Evolutionary conservation across 2,329 filamentous ascomycete genomes (phyloP), one percentile per base, ranked within the genome.

Genomic region (Diplodia scrobiculata): DNA sequence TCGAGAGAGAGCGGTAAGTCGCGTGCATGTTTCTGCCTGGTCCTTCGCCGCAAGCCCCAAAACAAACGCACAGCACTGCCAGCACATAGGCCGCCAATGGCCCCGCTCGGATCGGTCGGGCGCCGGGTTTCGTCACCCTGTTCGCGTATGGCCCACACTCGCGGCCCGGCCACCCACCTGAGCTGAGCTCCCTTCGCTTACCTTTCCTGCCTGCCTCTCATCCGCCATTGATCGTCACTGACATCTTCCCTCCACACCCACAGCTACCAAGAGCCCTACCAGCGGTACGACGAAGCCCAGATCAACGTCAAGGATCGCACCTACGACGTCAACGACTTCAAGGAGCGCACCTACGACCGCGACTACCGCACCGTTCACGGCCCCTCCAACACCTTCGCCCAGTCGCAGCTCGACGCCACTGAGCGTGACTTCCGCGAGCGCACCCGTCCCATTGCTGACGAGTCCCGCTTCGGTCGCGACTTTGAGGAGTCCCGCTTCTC

Each of bases 341-440:
- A 90, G 78, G 83, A 82, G 74, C 63, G 60, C 52, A 71, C 74
- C 72, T 79, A 76, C 76, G 80, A 82, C 71, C 78, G 77, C 70
- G 78, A 82, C 70, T 81, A 79, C 76, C 76, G 79, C 68, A 78
- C 78, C 70, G 78, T 79, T 73, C 77, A 81, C 75, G 78, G 79
- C 69, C 76, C 79, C 73, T 79, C 84, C 72, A 78, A 81, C 70
- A 64, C 64, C 59, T 67, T 83, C 77, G 80, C 85, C 75, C 83
- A 87, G 74, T 79, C 84, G 70, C 84, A 84, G 76, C 79, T 89
- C 76, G 81, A 83, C 80, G 73, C 78, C 68, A 78, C 79, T 71
- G 81, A 84, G 79, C 81, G 86, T 85, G 81, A 89, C 85, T 83
- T 90, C 85, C 82, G 86, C 85, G 78, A 87, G 85, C 83, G 82